Percentiles rank a stretch among this genome's conserved stretches.
These are phyloP conservation scores for Brasenia schreberi DNA, from an alignment of 164 flowering plant genomes.

Conservation along the genomic window DNA sequence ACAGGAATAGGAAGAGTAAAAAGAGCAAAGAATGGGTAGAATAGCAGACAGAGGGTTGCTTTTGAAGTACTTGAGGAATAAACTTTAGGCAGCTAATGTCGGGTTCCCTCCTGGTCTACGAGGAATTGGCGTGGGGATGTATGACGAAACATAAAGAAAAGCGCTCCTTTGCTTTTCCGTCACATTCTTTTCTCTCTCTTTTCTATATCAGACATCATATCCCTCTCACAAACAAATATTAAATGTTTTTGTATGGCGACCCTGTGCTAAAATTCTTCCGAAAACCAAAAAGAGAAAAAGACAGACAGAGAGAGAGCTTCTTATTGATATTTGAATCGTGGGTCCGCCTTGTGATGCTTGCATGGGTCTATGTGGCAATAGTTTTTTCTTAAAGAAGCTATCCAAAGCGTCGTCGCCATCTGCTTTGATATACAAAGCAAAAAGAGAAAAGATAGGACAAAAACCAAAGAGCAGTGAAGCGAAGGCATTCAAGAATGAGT, in stretches of 20 bases:
- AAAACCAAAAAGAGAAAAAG: no score
- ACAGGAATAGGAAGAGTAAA: slow-evolving; percentile 1
- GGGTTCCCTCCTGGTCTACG: slow-evolving; percentile 11
- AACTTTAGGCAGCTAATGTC: slow-evolving; percentile 9
- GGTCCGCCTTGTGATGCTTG: not conserved
- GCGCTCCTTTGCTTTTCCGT: not conserved
- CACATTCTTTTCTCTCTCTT: not conserved
- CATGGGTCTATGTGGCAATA: not conserved
- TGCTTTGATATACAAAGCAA: not conserved
- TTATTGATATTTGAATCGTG: not conserved
- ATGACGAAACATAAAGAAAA: not conserved
- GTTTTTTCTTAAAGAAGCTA: not conserved
- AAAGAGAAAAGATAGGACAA: not conserved
- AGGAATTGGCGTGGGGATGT: slow-evolving; percentile 30
- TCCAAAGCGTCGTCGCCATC: not conserved
- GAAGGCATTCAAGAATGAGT: not conserved
- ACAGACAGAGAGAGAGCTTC: not conserved
- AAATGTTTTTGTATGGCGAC: not conserved
- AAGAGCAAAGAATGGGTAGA: slow-evolving; percentile 34
- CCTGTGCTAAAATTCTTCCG: not conserved
- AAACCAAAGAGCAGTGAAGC: not conserved
- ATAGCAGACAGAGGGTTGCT: slow-evolving; percentile 56
- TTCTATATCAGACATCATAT: not conserved
- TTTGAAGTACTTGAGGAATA: slow-evolving; percentile 51
- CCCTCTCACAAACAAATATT: not conserved